Evolutionary conservation across 2,329 filamentous ascomycete species (phyloP).

Genomic region (Parascedosporium putredinis): DNA sequence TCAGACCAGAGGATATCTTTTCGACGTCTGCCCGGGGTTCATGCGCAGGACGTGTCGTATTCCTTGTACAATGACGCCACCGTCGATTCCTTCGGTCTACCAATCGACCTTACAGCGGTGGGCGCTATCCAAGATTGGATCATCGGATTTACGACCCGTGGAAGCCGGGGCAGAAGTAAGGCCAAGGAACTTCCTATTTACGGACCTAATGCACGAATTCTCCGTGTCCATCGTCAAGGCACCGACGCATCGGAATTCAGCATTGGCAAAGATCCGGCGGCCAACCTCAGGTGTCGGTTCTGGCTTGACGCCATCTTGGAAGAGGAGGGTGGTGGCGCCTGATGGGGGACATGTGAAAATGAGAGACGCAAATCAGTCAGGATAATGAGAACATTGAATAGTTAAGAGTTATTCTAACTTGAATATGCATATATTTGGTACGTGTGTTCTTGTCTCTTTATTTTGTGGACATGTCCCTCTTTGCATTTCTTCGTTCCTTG

Average conservation of each 20-base stretch:
- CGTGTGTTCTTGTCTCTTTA: too few species aligned
- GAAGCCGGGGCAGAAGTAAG: background rate
- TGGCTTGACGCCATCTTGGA: background rate
- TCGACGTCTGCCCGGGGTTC: constrained; percentile 38
- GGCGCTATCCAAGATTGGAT: constrained; percentile 22
- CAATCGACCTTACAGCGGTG: constrained; percentile 17
- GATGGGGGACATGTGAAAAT: too few species aligned
- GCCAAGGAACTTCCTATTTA: background rate
- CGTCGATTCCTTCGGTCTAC: constrained; percentile 8
- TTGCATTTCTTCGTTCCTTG: too few species aligned
- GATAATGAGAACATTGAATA: too few species aligned
- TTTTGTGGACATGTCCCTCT: too few species aligned
- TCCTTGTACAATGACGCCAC: constrained; percentile 34
- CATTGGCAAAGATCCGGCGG: background rate
- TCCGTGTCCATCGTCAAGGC: background rate
- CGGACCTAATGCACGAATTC: background rate
- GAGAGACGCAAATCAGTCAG: too few species aligned
- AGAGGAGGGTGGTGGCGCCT: too few species aligned
- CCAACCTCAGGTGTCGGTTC: background rate
- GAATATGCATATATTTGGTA: too few species aligned
- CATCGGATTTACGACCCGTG: constrained; percentile 9
- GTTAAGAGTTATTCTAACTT: too few species aligned
- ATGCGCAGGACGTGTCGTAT: constrained; percentile 38
- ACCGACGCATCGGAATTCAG: background rate
- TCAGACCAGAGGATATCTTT: constrained; percentile 37